Base-by-base conservation (phyloP, 177 flowering plant species). In the Vitis hybrid region DNA sequence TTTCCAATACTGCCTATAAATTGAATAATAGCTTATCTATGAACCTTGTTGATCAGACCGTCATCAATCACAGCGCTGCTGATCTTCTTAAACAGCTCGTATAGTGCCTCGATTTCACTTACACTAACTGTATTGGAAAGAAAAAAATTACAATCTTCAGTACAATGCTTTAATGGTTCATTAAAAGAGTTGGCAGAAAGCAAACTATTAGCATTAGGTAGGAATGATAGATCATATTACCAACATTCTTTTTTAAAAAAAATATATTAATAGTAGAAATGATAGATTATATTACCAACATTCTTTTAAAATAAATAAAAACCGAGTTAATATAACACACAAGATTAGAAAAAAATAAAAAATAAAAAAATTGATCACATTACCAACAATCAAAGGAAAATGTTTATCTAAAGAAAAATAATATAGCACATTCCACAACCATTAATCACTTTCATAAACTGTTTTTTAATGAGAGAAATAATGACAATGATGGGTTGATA, bases 11-110 rank as follows among this genome's bases (percentile, higher is more conserved):
- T 19, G 15, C 57, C 26, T 52, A 26, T 26, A 31, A 55, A 45
- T 57, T 13, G 50, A 49, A 67, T 21, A 51, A 31, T 56, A 13
- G 65, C 15, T 1, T 69, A 0, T 8, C 33, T 29, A 66, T 3
- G 10, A 63, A 94, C 98, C 97, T 94, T 91, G 82, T 92, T 90
- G 75, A 94, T 94, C 73, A 94, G 81, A 19, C 97, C 98, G 62
- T 94, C 98, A 73, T 94, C 97, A 74, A 94, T 89, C 65, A 94
- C 97, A 51, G 97, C 97, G 72, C 97, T 91, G 83, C 97, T 94
- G 65, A 92, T 92, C 87, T 90, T 94, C 87, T 92, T 94, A 70
- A 92, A 94, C 10, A 92, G 85, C 78, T 94, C 98, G 79, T 90
- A 92, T 51, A 94, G 83, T 14, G 96, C 97, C 79, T 92, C 97